Conservation (phyloP, 2,329 filamentous ascomycete genomes). For the Sarocladium kiliense region DNA sequence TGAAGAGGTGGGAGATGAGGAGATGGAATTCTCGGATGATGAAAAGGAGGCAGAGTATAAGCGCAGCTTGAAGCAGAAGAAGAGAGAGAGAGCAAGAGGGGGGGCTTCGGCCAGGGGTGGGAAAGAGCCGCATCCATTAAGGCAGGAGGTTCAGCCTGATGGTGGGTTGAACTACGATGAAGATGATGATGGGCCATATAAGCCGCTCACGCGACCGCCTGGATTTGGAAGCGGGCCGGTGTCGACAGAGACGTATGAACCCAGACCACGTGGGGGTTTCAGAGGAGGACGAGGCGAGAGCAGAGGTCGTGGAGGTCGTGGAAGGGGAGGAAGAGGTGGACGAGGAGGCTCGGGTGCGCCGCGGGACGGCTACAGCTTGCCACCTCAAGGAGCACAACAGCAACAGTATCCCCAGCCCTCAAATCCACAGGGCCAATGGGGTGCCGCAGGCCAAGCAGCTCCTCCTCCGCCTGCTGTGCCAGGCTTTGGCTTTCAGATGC, state of each 20-base stretch:
- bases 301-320: constrained; percentile 28
- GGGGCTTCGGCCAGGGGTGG: constrained; percentile 32
- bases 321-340: constrained; percentile 34
- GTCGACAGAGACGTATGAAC: constrained; percentile 32
- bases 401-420: constrained; percentile 15
- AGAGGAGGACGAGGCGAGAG: constrained; percentile 38
- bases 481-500: constrained; percentile 39
- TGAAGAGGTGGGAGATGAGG: constrained; percentile 80
- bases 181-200: constrained; percentile 64
- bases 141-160: constrained; percentile 30
- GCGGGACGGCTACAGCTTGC: constrained; percentile 37
- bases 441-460: not conserved
- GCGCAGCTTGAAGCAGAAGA: constrained; percentile 62
- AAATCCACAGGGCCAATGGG: constrained; percentile 14
- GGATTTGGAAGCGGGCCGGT: constrained; percentile 51
- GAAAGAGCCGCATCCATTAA: constrained; percentile 31
- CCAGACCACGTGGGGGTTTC: constrained; percentile 35
- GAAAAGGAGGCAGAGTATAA: constrained; percentile 87
- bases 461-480: constrained; percentile 21
- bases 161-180: constrained; percentile 64
- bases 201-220: constrained; percentile 62
- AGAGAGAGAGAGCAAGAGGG: constrained; percentile 42
- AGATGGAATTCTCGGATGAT: constrained; percentile 94
- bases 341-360: constrained; percentile 28
- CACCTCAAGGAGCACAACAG: constrained; percentile 25